These are phyloP conservation scores for Skeletonema marinoi DNA, from an alignment of 108 stramenopile species.

Conservation along the genomic window DNA sequence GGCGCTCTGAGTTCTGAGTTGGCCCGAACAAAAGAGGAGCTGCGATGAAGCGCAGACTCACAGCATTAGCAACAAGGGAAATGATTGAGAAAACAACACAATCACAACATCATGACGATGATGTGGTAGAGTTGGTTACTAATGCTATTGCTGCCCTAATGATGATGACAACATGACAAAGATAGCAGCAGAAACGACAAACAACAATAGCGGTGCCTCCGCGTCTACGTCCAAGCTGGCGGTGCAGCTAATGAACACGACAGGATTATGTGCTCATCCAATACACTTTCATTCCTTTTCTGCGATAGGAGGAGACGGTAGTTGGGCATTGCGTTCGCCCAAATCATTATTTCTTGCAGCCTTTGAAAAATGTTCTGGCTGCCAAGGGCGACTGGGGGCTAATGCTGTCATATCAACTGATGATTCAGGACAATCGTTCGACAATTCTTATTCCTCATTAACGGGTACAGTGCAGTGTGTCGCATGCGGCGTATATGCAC, in stretches of 20 bases:
- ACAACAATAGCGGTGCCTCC: background rate
- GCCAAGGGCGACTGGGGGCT: slow-evolving; percentile 49
- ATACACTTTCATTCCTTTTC: slow-evolving; percentile 74
- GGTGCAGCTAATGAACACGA: slow-evolving; percentile 33
- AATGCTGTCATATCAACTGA: background rate
- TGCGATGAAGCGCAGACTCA: too few relatives aligned
- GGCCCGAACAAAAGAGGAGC: too few relatives aligned
- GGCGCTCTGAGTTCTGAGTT: too few relatives aligned
- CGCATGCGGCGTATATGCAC: slow-evolving; percentile 74
- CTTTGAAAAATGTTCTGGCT: slow-evolving; percentile 61
- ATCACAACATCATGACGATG: too few relatives aligned
- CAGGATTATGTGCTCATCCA: slow-evolving; percentile 51
- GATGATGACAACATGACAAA: background rate
- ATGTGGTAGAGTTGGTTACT: too few relatives aligned
- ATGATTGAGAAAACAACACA: too few relatives aligned
- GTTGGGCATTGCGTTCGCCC: slow-evolving; percentile 25
- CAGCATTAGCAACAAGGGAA: too few relatives aligned
- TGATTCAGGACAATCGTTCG: background rate
- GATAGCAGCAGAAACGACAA: background rate
- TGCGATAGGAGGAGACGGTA: slow-evolving; percentile 18
- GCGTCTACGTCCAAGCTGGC: slow-evolving; percentile 26
- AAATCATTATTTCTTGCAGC: slow-evolving; percentile 52
- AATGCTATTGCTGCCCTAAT: background rate
- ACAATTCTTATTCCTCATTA: background rate
- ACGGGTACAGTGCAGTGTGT: slow-evolving; percentile 59